phyloP scores from a whole-genome alignment of 2,329 filamentous ascomycete genomes.

The Seiridium unicorne region DNA sequence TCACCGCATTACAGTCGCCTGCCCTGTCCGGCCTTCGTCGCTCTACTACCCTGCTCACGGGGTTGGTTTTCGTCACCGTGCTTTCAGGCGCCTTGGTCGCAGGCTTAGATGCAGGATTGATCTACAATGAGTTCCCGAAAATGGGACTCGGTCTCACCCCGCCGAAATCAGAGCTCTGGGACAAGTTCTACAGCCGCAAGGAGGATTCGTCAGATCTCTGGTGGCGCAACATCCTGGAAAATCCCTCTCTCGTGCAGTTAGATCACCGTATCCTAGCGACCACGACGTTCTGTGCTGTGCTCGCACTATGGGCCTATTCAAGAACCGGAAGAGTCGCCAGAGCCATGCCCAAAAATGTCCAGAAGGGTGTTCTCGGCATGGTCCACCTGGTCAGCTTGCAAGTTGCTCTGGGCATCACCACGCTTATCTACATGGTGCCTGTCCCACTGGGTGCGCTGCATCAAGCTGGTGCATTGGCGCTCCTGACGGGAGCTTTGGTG shows the following conservation, averaged over 20 bases:
- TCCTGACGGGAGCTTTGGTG: slow-evolving; percentile 79
- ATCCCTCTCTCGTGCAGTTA: slow-evolving; percentile 91
- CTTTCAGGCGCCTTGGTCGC: slow-evolving; percentile 94
- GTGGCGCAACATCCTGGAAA: slow-evolving; percentile 98
- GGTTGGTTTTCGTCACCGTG: slow-evolving; percentile 82
- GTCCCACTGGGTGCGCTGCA: slow-evolving; percentile 84
- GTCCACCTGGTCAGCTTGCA: slow-evolving; percentile 82
- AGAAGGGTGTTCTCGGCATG: slow-evolving; percentile 72
- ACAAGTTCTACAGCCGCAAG: slow-evolving; percentile 79
- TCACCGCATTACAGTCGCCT: slow-evolving; percentile 64
- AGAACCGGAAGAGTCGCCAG: slow-evolving; percentile 59
- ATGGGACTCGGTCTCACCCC: slow-evolving; percentile 87
- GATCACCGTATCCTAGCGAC: slow-evolving; percentile 92
- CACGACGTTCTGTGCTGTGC: slow-evolving; percentile 79
- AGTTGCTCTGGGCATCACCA: slow-evolving; percentile 83
- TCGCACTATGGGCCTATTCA: slow-evolving; percentile 79
- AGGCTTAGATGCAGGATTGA: slow-evolving; percentile 90
- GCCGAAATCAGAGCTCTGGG: slow-evolving; percentile 78
- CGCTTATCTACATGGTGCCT: slow-evolving; percentile 91
- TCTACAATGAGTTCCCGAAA: slow-evolving; percentile 97
- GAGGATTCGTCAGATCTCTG: slow-evolving; percentile 79
- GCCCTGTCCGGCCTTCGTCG: slow-evolving; percentile 72
- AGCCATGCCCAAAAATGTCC: slow-evolving; percentile 61
- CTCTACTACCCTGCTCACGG: slow-evolving; percentile 67
- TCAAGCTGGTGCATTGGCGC: slow-evolving; percentile 83